Conservation (phyloP, 768 basidiomycete species). For the Suillus paluster region DNA sequence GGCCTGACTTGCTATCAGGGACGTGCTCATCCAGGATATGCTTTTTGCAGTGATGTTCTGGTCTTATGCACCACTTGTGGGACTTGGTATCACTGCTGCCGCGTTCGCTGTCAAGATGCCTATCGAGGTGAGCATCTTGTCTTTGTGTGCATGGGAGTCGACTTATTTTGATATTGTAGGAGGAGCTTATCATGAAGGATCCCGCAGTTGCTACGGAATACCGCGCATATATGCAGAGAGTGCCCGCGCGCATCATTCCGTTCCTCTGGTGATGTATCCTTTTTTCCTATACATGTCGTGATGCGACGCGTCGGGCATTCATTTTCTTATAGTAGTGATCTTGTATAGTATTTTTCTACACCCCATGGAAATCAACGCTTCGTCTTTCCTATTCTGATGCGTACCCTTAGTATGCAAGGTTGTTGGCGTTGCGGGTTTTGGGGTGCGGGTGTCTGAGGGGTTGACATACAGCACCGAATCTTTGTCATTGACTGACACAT, state of each 20-base stretch:
- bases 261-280: constrained; percentile 31
- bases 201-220: constrained; percentile 30
- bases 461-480: no score
- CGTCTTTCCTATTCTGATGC: no score
- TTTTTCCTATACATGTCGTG: no score
- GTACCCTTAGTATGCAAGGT: no score
- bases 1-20: neutral
- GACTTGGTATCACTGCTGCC: constrained; percentile 22
- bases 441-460: no score
- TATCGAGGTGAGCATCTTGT: constrained; percentile 31
- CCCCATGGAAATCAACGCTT: no score
- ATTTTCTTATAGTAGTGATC: neutral
- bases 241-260: constrained; percentile 35
- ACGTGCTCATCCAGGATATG: neutral
- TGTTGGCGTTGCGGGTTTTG: no score
- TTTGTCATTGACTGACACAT: no score
- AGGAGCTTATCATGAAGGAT: constrained; percentile 33
- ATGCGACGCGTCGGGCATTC: no score
- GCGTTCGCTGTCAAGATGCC: constrained; percentile 39
- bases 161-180: constrained; percentile 22
- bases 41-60: constrained; percentile 18
- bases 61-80: constrained; percentile 40
- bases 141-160: neutral
- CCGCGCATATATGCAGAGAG: constrained; percentile 33
- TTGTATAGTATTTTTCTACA: constrained; percentile 7